Base-by-base conservation (phyloP, 805 yeast species). In the Cyberlindnera petersonii region DNA sequence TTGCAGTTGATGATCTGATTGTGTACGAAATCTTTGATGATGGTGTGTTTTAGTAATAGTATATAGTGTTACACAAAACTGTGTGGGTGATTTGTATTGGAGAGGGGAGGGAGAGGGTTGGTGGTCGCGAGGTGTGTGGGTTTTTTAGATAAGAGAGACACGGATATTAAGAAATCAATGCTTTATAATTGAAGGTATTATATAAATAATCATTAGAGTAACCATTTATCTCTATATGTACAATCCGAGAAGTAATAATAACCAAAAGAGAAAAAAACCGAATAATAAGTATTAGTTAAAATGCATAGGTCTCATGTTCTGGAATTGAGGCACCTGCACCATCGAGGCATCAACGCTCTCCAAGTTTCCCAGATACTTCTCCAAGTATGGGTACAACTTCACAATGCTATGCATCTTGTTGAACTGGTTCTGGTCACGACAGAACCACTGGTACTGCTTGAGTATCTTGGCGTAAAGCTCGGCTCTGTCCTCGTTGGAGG, bases 351-450 rank as follows among this genome's bases (percentile, higher is more conserved):
- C 48, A 15, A 48, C 33, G 6, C 16, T 21, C 11, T 33, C 26
- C 39, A 38, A 30, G 19, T 48, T 37, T 19, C 37, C 22, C 32
- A 48, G 21, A 26, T 37, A 42, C 18, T 27, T 33, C 16, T 42
- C 39, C 37, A 48, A 33, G 11, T 33, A 24, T n/a, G 50, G 45
- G 22, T 39, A 46, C 13, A 46, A 14, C 28, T 48, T 48, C 13
- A 36, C 47, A 31, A 44, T 41, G 17, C 17, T 24, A 22, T 38
- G 43, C 29, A 48, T 24, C 29, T 33, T 43, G 9, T 24, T 19
- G 27, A 37, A 43, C 35, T 53, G 58, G 10, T 18, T 15, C 4
- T 18, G 19, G 37, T 55, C 57, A 49, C 57, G 58, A 39, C 56
- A 53, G 42, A 39, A 55, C 31, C 37, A 30, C 32, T 47, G 49